Base-by-base conservation (phyloP, 2,329 filamentous ascomycete genomes). In the Colletotrichum echinochloae region DNA sequence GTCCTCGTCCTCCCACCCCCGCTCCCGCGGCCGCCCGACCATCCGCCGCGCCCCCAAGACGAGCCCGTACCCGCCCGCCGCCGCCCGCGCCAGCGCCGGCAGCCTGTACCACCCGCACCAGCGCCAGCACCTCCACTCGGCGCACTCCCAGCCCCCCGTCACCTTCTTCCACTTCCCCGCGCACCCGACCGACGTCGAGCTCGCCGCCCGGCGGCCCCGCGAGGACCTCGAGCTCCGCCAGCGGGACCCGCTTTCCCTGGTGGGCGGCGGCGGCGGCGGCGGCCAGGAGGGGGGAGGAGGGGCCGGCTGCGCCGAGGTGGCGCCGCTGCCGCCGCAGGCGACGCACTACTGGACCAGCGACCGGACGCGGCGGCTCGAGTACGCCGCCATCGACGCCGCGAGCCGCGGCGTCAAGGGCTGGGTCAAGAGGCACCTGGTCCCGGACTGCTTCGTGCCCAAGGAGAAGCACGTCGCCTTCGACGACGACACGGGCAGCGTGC, bases 321-420 rank as follows among this genome's bases (percentile, higher is more conserved):
- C 78, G 2, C 80, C 81, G 41, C 79, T 82, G 3, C 81, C 83
- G 2, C 89, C 87, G 16, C 87, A 87, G 5, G 90, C 89, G 3
- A 88, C 87, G 1, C 88, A 91, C 76, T 91, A 91, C 79, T 91
- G 89, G 89, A 91, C 89, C 1, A 90, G 88, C 75, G 88, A 91
- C 76, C 83, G 83, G 63, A 91, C 89, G 0, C 84, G 89, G 4
- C 83, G 88, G 14, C 82, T 90, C 4, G 89, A 91, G 80, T 91
- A 91, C 74, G 89, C 89, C 0, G 89, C 89, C 65, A 91, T 91
- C 49, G 89, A 91, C 60, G 88, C 89, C 0, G 88, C 89, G 2
- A 86, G 84, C 44, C 83, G 84, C 1, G 89, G 89, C 5, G 82
- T 91, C 37, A 85, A 85, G 73, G 89, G 89, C 16, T 91, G 89